Evolutionary conservation across 768 basidiomycete species (phyloP), one percentile per base, ranked within the genome.

Genomic region (Sistotremastrum suecicum): DNA sequence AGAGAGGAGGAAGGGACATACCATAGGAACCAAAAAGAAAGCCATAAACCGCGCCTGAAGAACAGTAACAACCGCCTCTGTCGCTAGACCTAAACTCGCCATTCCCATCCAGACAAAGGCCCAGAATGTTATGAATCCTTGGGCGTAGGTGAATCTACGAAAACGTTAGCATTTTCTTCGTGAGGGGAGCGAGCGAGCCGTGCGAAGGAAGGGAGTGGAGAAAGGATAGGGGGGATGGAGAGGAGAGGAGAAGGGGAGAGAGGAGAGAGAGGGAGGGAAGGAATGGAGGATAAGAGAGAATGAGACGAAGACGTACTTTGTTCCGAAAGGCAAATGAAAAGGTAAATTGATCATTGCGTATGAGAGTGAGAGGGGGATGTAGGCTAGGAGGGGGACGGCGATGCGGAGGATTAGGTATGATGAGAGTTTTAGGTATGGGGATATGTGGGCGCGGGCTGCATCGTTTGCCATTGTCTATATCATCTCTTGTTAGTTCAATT

Each of bases 261-360:
- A n/a, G n/a, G n/a, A n/a, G n/a, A n/a, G n/a, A n/a, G n/a, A n/a
- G n/a, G n/a, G n/a, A n/a, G n/a, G n/a, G n/a, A n/a, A n/a, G n/a
- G n/a, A n/a, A n/a, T n/a, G n/a, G n/a, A n/a, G 41, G 9, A 10
- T 60, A n/a, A 42, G 31, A 9, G 34, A 5, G 34, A 34, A 20
- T 4, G 28, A 20, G 34, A 11, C 32, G 47, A 55, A 51, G 5
- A 48, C 56, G 45, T 50, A 65, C 54, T 65, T 63, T 1, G 64
- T 64, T 28, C 53, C 63, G 39, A 70, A 66, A n/a, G 66, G 63
- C 9, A 69, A 53, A 28, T 63, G 56, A 59, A 67, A 71, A 2
- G 67, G 66, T 34, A 72, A 53, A 52, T 58, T 64, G 53, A 72
- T 51, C 51, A 66, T 64, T n/a, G 68, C 56, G 53, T 68, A 69